A percentile compares a stretch with the other conserved stretches of the same genome.
Conservation (phyloP, 176 grass and related monocot species). For the Dactylis glomerata region DNA sequence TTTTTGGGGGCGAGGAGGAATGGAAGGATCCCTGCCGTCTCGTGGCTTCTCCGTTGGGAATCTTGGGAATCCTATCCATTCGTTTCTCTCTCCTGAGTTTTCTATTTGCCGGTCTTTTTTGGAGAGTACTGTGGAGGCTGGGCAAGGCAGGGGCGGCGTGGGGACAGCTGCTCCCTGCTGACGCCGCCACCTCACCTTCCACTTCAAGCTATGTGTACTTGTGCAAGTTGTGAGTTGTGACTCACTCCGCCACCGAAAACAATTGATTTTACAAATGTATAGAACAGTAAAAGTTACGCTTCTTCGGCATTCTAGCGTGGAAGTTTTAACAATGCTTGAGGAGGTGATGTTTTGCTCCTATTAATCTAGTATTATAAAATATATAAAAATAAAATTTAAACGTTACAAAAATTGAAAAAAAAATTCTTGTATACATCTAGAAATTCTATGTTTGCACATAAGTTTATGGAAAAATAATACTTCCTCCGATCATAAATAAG, state of each 20-base stretch:
- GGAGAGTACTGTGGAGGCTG: not conserved
- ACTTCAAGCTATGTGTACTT: not conserved
- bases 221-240: not conserved
- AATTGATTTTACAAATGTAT: not conserved
- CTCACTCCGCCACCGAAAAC: not conserved
- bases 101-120: not conserved
- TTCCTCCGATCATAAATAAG: too few relatives aligned
- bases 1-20: not conserved
- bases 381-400: too few relatives aligned
- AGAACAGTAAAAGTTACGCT: too few relatives aligned
- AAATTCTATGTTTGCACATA: too few relatives aligned
- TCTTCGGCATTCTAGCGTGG: too few relatives aligned
- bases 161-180: slow-evolving; percentile 18
- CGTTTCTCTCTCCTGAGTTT: not conserved
- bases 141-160: not conserved
- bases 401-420: too few relatives aligned
- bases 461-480: too few relatives aligned
- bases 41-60: not conserved
- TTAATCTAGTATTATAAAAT: too few relatives aligned
- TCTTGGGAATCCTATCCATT: slow-evolving; percentile 7
- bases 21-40: slow-evolving; percentile 12
- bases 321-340: too few relatives aligned
- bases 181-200: slow-evolving; percentile 16
- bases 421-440: too few relatives aligned
- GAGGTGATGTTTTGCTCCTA: too few relatives aligned